phyloP scores from a whole-genome alignment of 768 basidiomycete species.

The Auriscalpium vulgare region DNA sequence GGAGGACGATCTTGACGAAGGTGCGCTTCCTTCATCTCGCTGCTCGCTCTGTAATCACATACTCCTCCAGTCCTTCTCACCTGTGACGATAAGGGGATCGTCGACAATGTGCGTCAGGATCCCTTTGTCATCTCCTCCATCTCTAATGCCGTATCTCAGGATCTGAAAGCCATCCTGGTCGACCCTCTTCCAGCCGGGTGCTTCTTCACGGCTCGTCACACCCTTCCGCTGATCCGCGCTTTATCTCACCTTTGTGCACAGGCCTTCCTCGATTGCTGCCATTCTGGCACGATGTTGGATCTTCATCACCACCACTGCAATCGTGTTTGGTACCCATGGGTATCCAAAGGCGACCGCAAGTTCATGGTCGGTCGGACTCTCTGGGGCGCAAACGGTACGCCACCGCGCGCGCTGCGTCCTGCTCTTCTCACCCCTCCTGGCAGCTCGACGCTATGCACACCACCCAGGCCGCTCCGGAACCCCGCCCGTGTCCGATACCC shows the following conservation, averaged over 20 bases:
- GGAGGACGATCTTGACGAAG: not conserved
- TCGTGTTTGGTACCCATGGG: conserved; percentile 17
- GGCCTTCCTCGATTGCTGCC: conserved; percentile 20
- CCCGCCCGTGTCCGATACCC: too few relatives aligned
- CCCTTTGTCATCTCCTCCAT: not conserved
- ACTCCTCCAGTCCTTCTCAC: conserved; percentile 6
- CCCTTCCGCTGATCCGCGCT: not conserved
- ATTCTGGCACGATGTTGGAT: conserved; percentile 20
- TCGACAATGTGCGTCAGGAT: conserved; percentile 16
- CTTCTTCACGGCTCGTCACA: conserved; percentile 8
- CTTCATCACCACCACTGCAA: conserved; percentile 21
- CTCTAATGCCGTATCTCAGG: conserved; percentile 1
- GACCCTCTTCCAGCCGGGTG: conserved; percentile 13
- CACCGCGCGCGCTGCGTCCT: too few relatives aligned
- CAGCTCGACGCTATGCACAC: too few relatives aligned
- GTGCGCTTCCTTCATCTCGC: not conserved
- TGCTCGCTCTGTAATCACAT: not conserved
- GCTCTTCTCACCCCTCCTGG: too few relatives aligned
- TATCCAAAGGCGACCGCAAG: conserved; percentile 16
- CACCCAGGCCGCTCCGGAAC: too few relatives aligned
- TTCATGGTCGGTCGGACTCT: not conserved
- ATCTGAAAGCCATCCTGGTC: conserved; percentile 7
- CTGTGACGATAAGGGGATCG: conserved; percentile 10
- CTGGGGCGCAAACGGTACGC: not conserved
- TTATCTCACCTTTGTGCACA: not conserved